Conservation (phyloP, 768 basidiomycete species). For the Lentinula edodes region DNA sequence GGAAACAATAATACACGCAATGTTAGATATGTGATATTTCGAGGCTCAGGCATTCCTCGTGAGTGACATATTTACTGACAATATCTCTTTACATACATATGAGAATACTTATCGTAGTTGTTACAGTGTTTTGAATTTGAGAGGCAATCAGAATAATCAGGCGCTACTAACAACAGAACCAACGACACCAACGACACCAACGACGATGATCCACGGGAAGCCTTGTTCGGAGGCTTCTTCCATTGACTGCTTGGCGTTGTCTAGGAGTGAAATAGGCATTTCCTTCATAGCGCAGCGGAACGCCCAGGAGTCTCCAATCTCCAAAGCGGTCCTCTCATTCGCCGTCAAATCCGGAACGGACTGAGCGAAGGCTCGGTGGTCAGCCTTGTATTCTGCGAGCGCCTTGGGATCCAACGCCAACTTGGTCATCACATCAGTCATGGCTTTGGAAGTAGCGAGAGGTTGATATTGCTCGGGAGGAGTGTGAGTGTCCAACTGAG, state of each 20-base stretch:
- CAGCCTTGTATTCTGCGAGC: conserved; percentile 5
- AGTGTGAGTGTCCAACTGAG: not conserved
- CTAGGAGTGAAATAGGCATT: conserved; percentile 1
- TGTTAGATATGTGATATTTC: too few relatives aligned
- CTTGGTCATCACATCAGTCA: conserved; percentile 3
- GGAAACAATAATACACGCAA: too few relatives aligned
- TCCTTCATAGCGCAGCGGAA: conserved; percentile 4
- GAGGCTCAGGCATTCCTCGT: too few relatives aligned
- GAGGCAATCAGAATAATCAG: not conserved
- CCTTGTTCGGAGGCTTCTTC: not conserved
- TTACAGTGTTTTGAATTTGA: too few relatives aligned
- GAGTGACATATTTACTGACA: too few relatives aligned
- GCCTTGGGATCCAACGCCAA: conserved; percentile 4
- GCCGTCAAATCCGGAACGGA: conserved; percentile 1
- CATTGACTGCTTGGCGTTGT: not conserved
- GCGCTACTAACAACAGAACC: conserved; percentile 1
- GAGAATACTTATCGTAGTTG: too few relatives aligned
- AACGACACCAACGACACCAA: not conserved
- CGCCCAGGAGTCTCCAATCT: conserved; percentile 2
- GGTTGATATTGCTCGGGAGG: conserved; percentile 1
- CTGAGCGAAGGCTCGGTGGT: conserved; percentile 4
- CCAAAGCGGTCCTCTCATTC: not conserved
- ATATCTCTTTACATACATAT: too few relatives aligned
- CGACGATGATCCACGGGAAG: conserved; percentile 3
- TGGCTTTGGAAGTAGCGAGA: conserved; percentile 4